Evolutionary conservation across 148 eudicot genomes (phyloP).

Genomic region (Silene uniflora): DNA sequence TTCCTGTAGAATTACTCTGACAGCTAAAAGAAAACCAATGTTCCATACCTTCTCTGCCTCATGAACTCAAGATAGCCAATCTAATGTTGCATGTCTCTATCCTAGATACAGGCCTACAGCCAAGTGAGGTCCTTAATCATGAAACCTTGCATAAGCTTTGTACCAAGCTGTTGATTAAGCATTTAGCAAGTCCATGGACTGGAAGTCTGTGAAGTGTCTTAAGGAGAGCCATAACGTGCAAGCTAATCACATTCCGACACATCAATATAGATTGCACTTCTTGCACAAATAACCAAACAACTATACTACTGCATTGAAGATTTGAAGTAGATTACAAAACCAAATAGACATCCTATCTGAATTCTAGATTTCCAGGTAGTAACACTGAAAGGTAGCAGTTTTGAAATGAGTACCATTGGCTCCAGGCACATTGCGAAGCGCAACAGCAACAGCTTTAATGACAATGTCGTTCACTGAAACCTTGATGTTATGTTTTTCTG

Average conservation of each 20-base stretch:
- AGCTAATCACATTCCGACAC: background rate
- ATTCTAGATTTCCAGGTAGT: constrained; percentile 7
- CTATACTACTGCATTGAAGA: background rate
- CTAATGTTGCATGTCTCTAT: background rate
- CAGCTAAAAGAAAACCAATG: background rate
- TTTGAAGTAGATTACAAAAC: background rate
- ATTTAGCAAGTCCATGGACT: background rate
- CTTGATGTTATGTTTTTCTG: constrained; percentile 84
- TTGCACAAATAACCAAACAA: background rate
- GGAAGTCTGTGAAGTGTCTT: constrained; percentile 3
- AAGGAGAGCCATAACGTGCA: background rate
- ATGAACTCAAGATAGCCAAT: background rate
- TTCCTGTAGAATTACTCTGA: background rate
- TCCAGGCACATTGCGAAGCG: constrained; percentile 79
- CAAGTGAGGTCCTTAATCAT: constrained; percentile 5
- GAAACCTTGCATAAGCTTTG: background rate
- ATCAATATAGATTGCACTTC: background rate
- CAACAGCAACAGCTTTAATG: constrained; percentile 93
- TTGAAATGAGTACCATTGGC: constrained; percentile 68
- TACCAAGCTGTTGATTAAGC: constrained; percentile 1
- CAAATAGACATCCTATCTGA: background rate
- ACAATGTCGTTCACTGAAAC: constrained; percentile 97
- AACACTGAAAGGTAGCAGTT: constrained; percentile 5
- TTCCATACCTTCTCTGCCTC: background rate
- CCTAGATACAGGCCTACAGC: background rate